Evolutionary conservation across 345 rosid genomes (phyloP), one percentile per base, ranked within the genome.

Genomic region (Bruguiera gymnorhiza): DNA sequence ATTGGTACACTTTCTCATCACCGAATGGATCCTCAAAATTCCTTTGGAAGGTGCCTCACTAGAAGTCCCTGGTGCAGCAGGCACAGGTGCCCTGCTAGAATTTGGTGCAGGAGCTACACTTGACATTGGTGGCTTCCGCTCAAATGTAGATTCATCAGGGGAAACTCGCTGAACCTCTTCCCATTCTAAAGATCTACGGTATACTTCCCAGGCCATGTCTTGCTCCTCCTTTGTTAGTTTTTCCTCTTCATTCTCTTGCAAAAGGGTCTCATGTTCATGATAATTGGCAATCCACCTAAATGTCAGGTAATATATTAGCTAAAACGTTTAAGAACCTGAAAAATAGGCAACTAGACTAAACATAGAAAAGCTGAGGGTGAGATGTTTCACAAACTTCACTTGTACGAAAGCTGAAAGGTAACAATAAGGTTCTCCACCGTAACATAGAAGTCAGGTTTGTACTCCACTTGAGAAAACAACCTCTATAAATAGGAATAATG

Each of bases 131-230:
- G 88, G 84, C 71, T 82, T 88, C 51, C 64, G 76, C 46, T 82
- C 85, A 6, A 69, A 48, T 34, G 81, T 65, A 50, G 93, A 60
- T 71, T 88, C 99, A 36, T 76, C 88, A 21, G 80, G 56, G 24
- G 97, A 72, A 39, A 80, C 87, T 3, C 92, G 87, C 26, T 86
- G 98, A 71, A 96, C 98, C 83, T 96, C 96, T 74, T 90, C 94
- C 97, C 97, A 92, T 63, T 89, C 89, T 51, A 92, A 70, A 29
- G 95, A 76, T 79, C 82, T 86, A 68, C 65, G 82, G 56, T 81
- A 89, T 31, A 96, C 94, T 86, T 96, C 99, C 99, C 99, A 96
- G 23, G 99, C 99, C 93, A 89, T 89, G 79, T 96, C 99, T 79
- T 96, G 91, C 76, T 96, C 99, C 84, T 96, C 99, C 85, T 96